A percentile compares a stretch with the other conserved stretches of the same genome.
These are phyloP conservation scores for Auricularia cornea DNA, from an alignment of 768 basidiomycete genomes.

Conservation along the genomic window DNA sequence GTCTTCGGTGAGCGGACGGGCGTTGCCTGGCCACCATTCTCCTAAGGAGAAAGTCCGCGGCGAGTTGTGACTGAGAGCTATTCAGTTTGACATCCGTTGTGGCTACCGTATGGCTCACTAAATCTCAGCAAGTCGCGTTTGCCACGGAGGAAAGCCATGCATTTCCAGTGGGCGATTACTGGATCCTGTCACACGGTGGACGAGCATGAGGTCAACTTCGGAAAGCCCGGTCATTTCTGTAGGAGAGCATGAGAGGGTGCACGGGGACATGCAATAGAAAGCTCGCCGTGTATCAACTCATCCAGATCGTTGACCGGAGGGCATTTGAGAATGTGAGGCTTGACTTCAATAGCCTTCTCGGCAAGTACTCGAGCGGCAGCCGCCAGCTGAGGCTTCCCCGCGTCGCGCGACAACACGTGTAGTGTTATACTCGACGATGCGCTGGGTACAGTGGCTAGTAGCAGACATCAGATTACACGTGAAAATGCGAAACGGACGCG, in stretches of 20 bases:
- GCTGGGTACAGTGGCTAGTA: slow-evolving; percentile 25
- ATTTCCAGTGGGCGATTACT: slow-evolving; percentile 49
- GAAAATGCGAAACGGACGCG: neutral
- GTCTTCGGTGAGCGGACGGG: slow-evolving; percentile 10
- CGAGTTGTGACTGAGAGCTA: neutral
- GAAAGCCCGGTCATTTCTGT: slow-evolving; percentile 47
- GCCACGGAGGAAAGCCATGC: slow-evolving; percentile 79
- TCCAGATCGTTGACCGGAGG: slow-evolving; percentile 41
- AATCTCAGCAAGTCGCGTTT: slow-evolving; percentile 72
- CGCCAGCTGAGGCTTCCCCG: slow-evolving; percentile 60
- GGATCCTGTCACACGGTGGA: slow-evolving; percentile 46
- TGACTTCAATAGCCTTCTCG: neutral
- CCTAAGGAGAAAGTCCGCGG: slow-evolving; percentile 3
- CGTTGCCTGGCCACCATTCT: slow-evolving; percentile 1
- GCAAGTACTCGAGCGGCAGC: slow-evolving; percentile 42
- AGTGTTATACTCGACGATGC: slow-evolving; percentile 18
- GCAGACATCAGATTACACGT: slow-evolving; percentile 1
- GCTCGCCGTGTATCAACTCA: slow-evolving; percentile 50
- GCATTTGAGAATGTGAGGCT: slow-evolving; percentile 16
- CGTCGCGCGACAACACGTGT: slow-evolving; percentile 47
- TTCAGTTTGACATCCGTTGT: neutral
- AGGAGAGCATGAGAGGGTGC: slow-evolving; percentile 5
- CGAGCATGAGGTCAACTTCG: slow-evolving; percentile 69
- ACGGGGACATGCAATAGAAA: neutral
- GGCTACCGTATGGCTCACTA: slow-evolving; percentile 39